Base-by-base conservation (phyloP, 2,329 filamentous ascomycete genomes). In the Tolypocladium sp. region DNA sequence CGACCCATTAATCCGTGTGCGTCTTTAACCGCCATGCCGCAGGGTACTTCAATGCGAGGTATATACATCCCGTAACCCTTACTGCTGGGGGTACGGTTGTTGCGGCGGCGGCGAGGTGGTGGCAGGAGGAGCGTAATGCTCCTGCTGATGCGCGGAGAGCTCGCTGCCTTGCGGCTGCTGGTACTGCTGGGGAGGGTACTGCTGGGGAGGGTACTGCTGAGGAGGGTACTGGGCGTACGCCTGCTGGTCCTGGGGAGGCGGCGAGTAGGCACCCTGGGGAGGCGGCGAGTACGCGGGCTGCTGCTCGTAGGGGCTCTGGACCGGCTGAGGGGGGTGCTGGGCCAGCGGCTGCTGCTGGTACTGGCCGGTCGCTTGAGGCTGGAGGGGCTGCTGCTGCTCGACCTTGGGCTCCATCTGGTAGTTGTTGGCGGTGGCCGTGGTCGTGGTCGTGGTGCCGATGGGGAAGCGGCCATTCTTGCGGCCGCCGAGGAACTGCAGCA, bases 401-500 rank as follows among this genome's bases (percentile, higher is more conserved):
- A 63, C 55, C 67, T 73, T 74, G 62, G 61, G 63, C 64, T 75
- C 72, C 69, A 72, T 71, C 61, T 71, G 69, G 62, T 70, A 12
- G 40, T 37, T 33, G 9, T 27, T 67, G 52, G 64, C 63, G 22
- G 61, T 62, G 1, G 61, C 58, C 22, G 56, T 57, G 0, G 60
- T 41, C 4, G 62, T 37, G 12, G 27, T n/a, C 25, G 25, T 27
- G 15, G 15, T 64, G 33, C 60, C 58, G n/a, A 69, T 54, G 12
- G 67, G 63, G 63, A 74, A 74, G 46, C 70, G 71, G 15, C 72
- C 72, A 13, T 73, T 59, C 66, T 74, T 77, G 59, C 74, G 74
- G n/a, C 69, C 72, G 0, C 63, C 61, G 42, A 76, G 57, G 63
- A 72, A 76, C 60, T 66, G 64, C 30, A 74, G 55, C 6, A 75